A percentile compares a stretch with the other conserved stretches of the same genome.
These are phyloP conservation scores for Naganishia friedmannii DNA, from an alignment of 768 basidiomycete species.

Conservation along the genomic window DNA sequence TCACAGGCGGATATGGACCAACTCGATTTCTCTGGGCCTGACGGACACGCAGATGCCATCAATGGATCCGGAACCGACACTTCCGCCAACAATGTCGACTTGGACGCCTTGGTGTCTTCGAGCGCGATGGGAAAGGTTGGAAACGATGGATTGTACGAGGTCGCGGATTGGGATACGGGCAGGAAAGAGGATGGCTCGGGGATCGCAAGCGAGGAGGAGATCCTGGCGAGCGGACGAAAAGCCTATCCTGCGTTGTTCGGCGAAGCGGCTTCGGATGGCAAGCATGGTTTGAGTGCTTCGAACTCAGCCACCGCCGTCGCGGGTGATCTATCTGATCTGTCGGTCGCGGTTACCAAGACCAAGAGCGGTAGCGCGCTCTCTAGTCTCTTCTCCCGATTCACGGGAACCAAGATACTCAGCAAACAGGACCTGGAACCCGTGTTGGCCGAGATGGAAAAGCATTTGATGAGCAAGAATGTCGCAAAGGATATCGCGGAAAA, in stretches of 20 bases:
- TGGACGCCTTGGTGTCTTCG: slow-evolving; percentile 48
- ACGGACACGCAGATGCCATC: slow-evolving; percentile 50
- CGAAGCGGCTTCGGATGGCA: not conserved
- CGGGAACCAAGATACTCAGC: slow-evolving; percentile 74
- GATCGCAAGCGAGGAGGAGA: slow-evolving; percentile 49
- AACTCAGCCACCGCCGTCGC: too few relatives aligned
- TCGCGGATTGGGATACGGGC: slow-evolving; percentile 80
- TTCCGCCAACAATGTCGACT: slow-evolving; percentile 36
- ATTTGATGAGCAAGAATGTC: slow-evolving; percentile 98
- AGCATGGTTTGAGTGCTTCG: not conserved
- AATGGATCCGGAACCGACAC: slow-evolving; percentile 61
- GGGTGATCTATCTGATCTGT: not conserved
- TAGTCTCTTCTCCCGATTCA: slow-evolving; percentile 74
- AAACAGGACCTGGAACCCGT: slow-evolving; percentile 82
- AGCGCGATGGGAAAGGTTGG: slow-evolving; percentile 69
- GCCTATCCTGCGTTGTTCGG: slow-evolving; percentile 11
- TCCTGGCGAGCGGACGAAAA: slow-evolving; percentile 40
- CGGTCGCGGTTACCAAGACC: not conserved
- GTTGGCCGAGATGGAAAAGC: slow-evolving; percentile 90
- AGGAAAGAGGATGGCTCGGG: slow-evolving; percentile 45
- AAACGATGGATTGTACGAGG: slow-evolving; percentile 67
- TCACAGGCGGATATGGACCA: slow-evolving; percentile 87
- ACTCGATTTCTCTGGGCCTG: slow-evolving; percentile 65
- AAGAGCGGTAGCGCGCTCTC: slow-evolving; percentile 16
- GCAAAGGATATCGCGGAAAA: slow-evolving; percentile 92